Conservation (phyloP, 2,329 filamentous ascomycete species). For the Escovopsis weberi region DNA sequence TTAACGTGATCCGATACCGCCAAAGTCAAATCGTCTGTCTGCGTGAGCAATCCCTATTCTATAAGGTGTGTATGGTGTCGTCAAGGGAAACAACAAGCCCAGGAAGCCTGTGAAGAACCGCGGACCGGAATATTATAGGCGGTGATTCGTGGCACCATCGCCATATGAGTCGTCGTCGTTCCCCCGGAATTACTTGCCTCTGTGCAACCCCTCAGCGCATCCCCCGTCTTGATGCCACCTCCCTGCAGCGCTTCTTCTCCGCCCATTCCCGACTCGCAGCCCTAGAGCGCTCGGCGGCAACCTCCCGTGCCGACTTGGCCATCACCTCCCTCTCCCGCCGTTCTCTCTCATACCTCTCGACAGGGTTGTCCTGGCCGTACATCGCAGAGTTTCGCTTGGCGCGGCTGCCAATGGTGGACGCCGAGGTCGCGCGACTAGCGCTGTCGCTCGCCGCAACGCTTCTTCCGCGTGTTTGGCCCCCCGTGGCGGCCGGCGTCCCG, state of each 20-base stretch:
- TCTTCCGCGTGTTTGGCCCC: constrained; percentile 13
- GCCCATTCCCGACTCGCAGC: constrained; percentile 47
- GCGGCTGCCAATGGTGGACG: constrained; percentile 28
- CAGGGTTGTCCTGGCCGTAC: constrained; percentile 34
- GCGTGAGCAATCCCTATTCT: no score
- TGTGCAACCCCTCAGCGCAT: neutral
- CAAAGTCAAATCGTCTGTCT: no score
- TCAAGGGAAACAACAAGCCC: no score
- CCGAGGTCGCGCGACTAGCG: constrained; percentile 27
- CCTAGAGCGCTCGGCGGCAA: constrained; percentile 47
- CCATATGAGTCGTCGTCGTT: no score
- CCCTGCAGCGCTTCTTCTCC: constrained; percentile 37
- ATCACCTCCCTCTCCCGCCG: constrained; percentile 37
- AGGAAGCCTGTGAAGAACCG: no score
- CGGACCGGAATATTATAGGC: no score
- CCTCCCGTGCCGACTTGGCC: constrained; percentile 39
- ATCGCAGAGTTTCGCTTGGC: constrained; percentile 35
- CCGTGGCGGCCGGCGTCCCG: constrained; percentile 3
- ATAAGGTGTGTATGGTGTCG: no score
- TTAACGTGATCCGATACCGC: neutral
- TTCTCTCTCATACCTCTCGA: constrained; percentile 36
- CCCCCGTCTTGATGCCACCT: constrained; percentile 6
- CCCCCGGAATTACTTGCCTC: no score
- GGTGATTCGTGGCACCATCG: no score
- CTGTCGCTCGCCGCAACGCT: constrained; percentile 11